phyloP scores from a whole-genome alignment of 2,329 filamentous ascomycete genomes.

The Diaporthe ilicicola region DNA sequence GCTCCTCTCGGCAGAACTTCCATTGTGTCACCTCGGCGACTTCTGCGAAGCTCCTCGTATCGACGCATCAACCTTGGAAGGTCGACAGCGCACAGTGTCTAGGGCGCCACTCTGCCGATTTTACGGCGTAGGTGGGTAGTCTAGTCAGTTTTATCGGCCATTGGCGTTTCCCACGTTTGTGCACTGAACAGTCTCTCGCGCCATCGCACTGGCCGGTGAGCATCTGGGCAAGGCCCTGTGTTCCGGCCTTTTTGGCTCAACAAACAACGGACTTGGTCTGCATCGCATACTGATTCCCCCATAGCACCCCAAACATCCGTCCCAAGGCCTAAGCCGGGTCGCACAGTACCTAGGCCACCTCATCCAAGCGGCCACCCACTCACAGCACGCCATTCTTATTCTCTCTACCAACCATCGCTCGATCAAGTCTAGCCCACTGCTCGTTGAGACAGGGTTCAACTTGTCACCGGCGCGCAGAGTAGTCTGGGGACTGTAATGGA shows the following conservation, averaged over 20 bases:
- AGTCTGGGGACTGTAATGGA: conserved; percentile 31
- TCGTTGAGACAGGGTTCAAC: conserved; percentile 31
- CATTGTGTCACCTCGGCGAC: conserved; percentile 28
- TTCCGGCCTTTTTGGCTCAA: conserved; percentile 1
- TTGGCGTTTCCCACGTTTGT: background rate
- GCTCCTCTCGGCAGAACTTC: conserved; percentile 19
- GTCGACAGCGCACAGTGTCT: background rate
- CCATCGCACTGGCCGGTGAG: background rate
- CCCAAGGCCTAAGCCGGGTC: conserved; percentile 23
- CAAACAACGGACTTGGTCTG: conserved; percentile 7
- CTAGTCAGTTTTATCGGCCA: background rate
- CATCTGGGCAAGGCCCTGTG: background rate
- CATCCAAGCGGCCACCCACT: conserved; percentile 24
- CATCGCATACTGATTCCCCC: conserved; percentile 10
- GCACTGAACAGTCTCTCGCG: background rate
- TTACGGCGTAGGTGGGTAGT: conserved; percentile 5
- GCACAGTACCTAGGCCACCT: conserved; percentile 23
- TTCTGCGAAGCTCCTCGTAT: conserved; percentile 25
- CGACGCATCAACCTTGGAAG: conserved; percentile 1
- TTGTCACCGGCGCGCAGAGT: conserved; percentile 27
- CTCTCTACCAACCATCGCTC: conserved; percentile 12
- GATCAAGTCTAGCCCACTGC: conserved; percentile 29
- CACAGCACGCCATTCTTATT: conserved; percentile 29
- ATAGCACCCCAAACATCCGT: conserved; percentile 11
- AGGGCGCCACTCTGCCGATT: conserved; percentile 8